Evolutionary conservation across 2,329 filamentous ascomycete species (phyloP).

Genomic region (Cordyceps cicadae): DNA sequence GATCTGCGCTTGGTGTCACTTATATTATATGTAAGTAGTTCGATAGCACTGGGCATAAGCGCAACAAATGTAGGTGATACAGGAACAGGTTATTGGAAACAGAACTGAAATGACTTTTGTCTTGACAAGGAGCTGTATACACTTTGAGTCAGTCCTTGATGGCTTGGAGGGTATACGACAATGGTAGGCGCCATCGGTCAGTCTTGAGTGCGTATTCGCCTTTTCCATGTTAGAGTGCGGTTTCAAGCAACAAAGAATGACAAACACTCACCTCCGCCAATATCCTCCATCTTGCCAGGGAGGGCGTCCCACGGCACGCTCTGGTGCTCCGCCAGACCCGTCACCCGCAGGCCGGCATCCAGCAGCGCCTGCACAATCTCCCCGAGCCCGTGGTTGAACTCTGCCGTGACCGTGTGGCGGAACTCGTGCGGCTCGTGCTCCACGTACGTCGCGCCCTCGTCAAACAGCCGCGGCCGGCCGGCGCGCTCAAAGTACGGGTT

Average conservation of each 20-base stretch:
- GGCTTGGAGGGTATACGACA: conserved; percentile 14
- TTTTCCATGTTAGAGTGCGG: neutral
- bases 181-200: conserved; percentile 12
- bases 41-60: neutral
- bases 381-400: conserved; percentile 14
- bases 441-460: conserved; percentile 11
- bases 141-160: conserved; percentile 8
- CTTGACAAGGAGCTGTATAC: neutral
- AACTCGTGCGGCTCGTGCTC: conserved; percentile 6
- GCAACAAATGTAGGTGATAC: neutral
- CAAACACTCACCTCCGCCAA: conserved; percentile 8
- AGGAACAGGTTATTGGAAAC: neutral
- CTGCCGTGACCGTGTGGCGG: conserved; percentile 4
- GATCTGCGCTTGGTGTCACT: neutral
- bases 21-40: neutral
- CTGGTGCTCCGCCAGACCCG: conserved; percentile 12
- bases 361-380: conserved; percentile 15
- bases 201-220: conserved; percentile 12
- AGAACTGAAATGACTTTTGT: neutral
- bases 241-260: neutral
- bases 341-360: conserved; percentile 8
- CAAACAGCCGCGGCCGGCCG: conserved; percentile 5
- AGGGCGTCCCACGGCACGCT: conserved; percentile 13
- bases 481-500: conserved; percentile 14
- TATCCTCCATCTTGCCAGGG: conserved; percentile 9